A percentile compares a stretch with the other conserved stretches of the same genome.
Evolutionary conservation across 2,329 filamentous ascomycete species (phyloP).

Genomic region (Amphichorda felina): DNA sequence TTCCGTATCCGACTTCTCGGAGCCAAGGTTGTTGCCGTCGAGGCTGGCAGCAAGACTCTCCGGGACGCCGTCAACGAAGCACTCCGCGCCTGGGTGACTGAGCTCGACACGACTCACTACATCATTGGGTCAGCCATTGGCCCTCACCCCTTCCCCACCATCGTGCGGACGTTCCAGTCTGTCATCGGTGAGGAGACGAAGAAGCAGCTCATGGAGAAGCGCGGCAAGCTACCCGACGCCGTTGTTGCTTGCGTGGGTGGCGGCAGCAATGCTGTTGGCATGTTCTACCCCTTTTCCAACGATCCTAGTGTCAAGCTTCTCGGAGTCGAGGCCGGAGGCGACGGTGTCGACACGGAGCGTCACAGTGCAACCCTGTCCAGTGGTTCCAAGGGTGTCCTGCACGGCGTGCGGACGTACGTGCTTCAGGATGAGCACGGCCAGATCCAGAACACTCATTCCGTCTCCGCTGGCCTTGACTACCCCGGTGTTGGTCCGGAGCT

Average conservation of each 20-base stretch:
- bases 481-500: constrained; percentile 93
- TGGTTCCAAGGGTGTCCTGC: constrained; percentile 83
- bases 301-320: constrained; percentile 78
- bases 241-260: constrained; percentile 95
- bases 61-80: constrained; percentile 93
- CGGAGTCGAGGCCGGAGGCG: constrained; percentile 90
- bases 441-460: constrained; percentile 88
- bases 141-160: constrained; percentile 94
- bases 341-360: constrained; percentile 73
- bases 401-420: constrained; percentile 92
- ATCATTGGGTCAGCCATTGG: constrained; percentile 97
- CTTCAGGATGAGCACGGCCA: constrained; percentile 89
- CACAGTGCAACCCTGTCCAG: constrained; percentile 83
- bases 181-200: constrained; percentile 95
- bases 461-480: constrained; percentile 94
- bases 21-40: constrained; percentile 83
- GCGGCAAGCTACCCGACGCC: constrained; percentile 84
- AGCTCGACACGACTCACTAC: constrained; percentile 92
- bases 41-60: constrained; percentile 75
- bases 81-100: constrained; percentile 83
- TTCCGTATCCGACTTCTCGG: constrained; percentile 97
- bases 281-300: constrained; percentile 94
- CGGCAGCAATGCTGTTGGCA: constrained; percentile 88
- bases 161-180: constrained; percentile 94
- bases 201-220: constrained; percentile 73